Percentiles rank a stretch among this genome's conserved stretches.
Evolutionary conservation across 1,139 yeast genomes (phyloP).

Genomic region (Hanseniaspora sp.): DNA sequence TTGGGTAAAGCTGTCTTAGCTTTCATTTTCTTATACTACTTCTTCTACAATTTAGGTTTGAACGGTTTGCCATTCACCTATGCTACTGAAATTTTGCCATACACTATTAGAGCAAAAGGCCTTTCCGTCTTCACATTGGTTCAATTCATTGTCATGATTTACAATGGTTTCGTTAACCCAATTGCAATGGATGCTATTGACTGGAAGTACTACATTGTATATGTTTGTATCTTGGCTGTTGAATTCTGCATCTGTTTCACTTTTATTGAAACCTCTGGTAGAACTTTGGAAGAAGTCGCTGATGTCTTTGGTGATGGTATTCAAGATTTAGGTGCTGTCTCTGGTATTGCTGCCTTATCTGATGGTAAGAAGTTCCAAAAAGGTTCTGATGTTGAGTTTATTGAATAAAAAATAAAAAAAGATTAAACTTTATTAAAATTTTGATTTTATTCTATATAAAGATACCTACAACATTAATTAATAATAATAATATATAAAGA

Average conservation of each 20-base stretch:
- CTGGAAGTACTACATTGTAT: slow-evolving; percentile 54
- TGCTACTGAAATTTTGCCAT: slow-evolving; percentile 33
- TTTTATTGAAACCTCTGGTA: slow-evolving; percentile 43
- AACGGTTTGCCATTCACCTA: slow-evolving; percentile 30
- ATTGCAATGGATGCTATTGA: slow-evolving; percentile 49
- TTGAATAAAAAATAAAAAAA: slow-evolving; percentile 7
- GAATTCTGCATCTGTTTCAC: slow-evolving; percentile 35
- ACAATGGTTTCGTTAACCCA: slow-evolving; percentile 45
- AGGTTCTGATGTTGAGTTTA: slow-evolving; percentile 1
- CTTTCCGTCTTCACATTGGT: slow-evolving; percentile 26
- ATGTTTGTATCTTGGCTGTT: slow-evolving; percentile 33
- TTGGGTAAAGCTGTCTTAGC: slow-evolving; percentile 32
- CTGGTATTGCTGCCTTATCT: slow-evolving; percentile 17
- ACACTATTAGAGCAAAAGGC: slow-evolving; percentile 32
- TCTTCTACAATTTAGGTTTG: slow-evolving; percentile 30
- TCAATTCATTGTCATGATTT: slow-evolving; percentile 28
- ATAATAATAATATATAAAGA: no score
- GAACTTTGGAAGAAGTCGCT: slow-evolving; percentile 46
- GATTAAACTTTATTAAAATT: no score
- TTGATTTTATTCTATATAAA: no score
- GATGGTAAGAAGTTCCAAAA: slow-evolving; percentile 13
- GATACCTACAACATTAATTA: no score
- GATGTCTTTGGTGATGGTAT: slow-evolving; percentile 36
- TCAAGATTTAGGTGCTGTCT: slow-evolving; percentile 21
- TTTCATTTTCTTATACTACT: slow-evolving; percentile 32